Evolutionary conservation across 306 rosid species (phyloP).

Genomic region (Cicer cuneatum): DNA sequence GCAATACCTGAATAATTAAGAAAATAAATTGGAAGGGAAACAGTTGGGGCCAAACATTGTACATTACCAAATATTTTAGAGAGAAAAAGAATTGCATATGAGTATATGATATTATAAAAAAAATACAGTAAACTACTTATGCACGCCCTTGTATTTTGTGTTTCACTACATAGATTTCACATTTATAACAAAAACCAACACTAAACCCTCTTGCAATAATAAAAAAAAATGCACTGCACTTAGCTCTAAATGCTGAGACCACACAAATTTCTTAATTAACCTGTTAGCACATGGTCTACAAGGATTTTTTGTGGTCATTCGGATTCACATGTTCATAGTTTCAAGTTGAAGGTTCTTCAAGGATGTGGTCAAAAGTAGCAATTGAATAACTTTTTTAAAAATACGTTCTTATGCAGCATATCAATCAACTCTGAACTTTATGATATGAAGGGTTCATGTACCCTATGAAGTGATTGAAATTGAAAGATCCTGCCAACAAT

Average conservation of each 20-base stretch:
- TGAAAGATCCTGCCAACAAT: neutral
- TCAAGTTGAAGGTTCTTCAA: constrained; percentile 8
- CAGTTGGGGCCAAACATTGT: neutral
- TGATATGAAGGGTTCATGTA: neutral
- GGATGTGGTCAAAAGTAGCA: neutral
- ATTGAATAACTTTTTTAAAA: neutral
- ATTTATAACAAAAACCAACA: constrained; percentile 36
- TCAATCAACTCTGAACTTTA: neutral
- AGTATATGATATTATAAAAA: neutral
- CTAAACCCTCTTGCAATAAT: constrained; percentile 3
- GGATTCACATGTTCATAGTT: constrained; percentile 10
- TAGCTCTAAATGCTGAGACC: neutral
- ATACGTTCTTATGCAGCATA: neutral
- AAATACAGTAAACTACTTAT: constrained; percentile 1
- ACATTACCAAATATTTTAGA: constrained; percentile 9
- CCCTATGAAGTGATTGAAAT: constrained; percentile 20
- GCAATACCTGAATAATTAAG: constrained; percentile 21
- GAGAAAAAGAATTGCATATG: constrained; percentile 18
- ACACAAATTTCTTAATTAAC: constrained; percentile 6
- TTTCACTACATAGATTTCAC: constrained; percentile 9
- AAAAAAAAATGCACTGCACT: neutral
- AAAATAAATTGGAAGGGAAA: constrained; percentile 27
- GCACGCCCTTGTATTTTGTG: constrained; percentile 13
- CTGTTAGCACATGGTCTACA: constrained; percentile 2
- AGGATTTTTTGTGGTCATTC: neutral